Evolutionary conservation across 1,284 basidiomycete species (phyloP).

Genomic region (Phellopilus nigrolimitatus): DNA sequence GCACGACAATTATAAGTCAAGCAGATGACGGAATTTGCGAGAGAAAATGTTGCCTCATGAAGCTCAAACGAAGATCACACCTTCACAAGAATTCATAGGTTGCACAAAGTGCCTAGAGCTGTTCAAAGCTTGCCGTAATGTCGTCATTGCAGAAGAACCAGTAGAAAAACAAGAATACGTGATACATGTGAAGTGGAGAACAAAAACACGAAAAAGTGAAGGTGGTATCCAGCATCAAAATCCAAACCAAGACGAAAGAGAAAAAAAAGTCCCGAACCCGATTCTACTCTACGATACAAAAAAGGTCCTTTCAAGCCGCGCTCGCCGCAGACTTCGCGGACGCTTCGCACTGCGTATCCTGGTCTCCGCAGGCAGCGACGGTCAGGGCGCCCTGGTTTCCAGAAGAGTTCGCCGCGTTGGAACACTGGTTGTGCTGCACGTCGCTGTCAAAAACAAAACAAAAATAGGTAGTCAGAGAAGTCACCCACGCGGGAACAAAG

Average conservation of each 20-base stretch:
- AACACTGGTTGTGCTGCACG: conserved; percentile 53
- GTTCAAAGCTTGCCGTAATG: too few relatives aligned
- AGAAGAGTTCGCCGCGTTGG: conserved; percentile 38
- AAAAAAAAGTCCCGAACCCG: neutral
- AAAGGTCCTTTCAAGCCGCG: neutral
- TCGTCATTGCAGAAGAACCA: too few relatives aligned
- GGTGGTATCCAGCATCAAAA: neutral
- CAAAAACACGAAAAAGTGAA: neutral
- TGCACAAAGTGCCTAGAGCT: too few relatives aligned
- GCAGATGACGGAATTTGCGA: too few relatives aligned
- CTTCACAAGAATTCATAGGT: neutral
- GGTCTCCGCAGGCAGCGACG: conserved; percentile 46
- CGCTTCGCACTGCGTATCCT: conserved; percentile 43
- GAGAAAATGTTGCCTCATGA: too few relatives aligned
- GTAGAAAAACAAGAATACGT: too few relatives aligned
- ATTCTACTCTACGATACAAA: neutral
- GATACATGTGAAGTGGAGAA: neutral
- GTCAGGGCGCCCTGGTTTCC: conserved; percentile 37
- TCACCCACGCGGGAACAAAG: neutral
- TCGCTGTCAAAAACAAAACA: conserved; percentile 29
- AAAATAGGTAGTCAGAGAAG: neutral
- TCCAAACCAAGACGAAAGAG: neutral
- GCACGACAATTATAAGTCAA: too few relatives aligned
- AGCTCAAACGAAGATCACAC: too few relatives aligned
- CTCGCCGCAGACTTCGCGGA: neutral